These are phyloP conservation scores for Colletotrichum zoysiae DNA, from an alignment of 2,329 filamentous ascomycete genomes.

Conservation along the genomic window DNA sequence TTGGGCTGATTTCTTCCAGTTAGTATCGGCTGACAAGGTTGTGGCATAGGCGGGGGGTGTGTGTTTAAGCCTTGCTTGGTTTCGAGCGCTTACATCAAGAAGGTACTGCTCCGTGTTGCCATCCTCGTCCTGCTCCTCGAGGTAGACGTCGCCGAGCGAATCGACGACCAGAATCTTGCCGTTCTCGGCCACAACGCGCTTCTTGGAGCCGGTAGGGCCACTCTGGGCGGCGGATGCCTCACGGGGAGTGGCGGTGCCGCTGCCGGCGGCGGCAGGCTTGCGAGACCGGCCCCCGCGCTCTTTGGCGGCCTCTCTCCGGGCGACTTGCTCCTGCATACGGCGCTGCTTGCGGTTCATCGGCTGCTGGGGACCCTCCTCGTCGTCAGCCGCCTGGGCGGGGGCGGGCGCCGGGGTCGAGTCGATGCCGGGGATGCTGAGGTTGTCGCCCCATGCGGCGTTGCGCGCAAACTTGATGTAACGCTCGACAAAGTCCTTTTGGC, in stretches of 20 bases:
- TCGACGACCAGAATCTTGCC: constrained; percentile 96
- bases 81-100: constrained; percentile 78
- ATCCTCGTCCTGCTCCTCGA: constrained; percentile 93
- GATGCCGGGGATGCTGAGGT: constrained; percentile 77
- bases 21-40: constrained; percentile 38
- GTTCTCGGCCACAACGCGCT: constrained; percentile 92
- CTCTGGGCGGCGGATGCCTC: constrained; percentile 64
- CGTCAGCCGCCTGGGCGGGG: constrained; percentile 58
- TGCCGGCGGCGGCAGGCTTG: constrained; percentile 50
- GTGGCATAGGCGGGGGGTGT: neutral
- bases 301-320: constrained; percentile 73
- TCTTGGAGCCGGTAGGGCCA: constrained; percentile 81
- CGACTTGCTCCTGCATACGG: constrained; percentile 87
- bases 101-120: constrained; percentile 86
- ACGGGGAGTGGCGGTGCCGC: constrained; percentile 51
- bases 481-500: constrained; percentile 91
- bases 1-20: constrained; percentile 68
- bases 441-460: constrained; percentile 90
- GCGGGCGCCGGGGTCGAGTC: constrained; percentile 60
- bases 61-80: neutral
- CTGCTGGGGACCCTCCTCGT: constrained; percentile 64
- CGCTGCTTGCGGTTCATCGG: constrained; percentile 87
- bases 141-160: constrained; percentile 89
- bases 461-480: constrained; percentile 92
- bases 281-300: constrained; percentile 52